phyloP scores from a whole-genome alignment of 2,329 filamentous ascomycete genomes.

The Lecanoromycetidae sp. region DNA sequence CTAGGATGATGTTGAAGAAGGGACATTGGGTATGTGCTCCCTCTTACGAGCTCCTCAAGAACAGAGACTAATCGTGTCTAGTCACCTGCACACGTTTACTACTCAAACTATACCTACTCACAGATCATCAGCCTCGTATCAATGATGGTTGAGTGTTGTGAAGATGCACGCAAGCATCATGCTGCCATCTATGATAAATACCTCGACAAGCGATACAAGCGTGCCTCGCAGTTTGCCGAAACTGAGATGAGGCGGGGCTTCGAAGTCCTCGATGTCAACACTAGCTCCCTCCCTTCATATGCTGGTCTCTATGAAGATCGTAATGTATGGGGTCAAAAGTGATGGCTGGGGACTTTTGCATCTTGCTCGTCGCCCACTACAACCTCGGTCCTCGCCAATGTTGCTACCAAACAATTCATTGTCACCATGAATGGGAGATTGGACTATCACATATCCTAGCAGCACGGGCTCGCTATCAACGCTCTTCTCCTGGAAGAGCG shows the following conservation, averaged over 20 bases:
- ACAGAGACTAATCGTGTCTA: constrained; percentile 35
- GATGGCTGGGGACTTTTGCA: neutral
- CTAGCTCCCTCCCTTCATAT: neutral
- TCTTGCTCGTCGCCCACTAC: neutral
- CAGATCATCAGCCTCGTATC: constrained; percentile 69
- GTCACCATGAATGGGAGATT: no score
- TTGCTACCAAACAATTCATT: neutral
- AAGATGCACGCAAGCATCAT: constrained; percentile 69
- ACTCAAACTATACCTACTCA: constrained; percentile 80
- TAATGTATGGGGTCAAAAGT: constrained; percentile 4
- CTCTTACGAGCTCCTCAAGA: constrained; percentile 11
- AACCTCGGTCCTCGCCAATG: neutral
- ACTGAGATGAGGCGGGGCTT: constrained; percentile 55
- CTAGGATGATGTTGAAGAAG: constrained; percentile 77
- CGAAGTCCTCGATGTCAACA: constrained; percentile 31
- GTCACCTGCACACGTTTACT: constrained; percentile 75
- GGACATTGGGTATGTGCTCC: constrained; percentile 70
- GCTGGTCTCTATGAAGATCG: constrained; percentile 1
- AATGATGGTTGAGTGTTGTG: constrained; percentile 78
- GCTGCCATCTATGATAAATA: constrained; percentile 86
- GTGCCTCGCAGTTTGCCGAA: constrained; percentile 68
- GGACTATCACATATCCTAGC: no score
- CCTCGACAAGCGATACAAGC: constrained; percentile 73
- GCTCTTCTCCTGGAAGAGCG: neutral
- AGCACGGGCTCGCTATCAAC: neutral